These are phyloP conservation scores for Leishmania lainsoni DNA, from an alignment of 208 protist genomes.

Conservation along the genomic window DNA sequence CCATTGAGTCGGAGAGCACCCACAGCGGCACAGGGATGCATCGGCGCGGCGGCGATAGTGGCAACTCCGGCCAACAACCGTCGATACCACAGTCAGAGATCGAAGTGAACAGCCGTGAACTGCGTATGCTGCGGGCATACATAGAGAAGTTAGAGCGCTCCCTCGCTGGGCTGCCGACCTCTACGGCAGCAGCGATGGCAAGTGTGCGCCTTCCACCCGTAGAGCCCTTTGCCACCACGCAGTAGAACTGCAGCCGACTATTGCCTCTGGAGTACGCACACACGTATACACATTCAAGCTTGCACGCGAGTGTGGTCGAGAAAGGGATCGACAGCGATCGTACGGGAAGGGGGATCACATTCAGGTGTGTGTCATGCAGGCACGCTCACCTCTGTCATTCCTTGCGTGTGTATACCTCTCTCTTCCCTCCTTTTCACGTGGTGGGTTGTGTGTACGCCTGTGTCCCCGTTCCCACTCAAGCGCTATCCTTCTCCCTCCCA, in stretches of 20 bases:
- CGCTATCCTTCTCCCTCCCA: too few species aligned
- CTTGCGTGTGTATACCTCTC: background rate
- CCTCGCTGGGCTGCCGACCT: constrained; percentile 27
- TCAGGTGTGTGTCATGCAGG: background rate
- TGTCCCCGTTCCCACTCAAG: too few species aligned
- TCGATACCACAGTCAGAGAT: constrained; percentile 61
- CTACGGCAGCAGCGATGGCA: background rate
- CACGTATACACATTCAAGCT: background rate
- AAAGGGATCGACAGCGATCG: background rate
- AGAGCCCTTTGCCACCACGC: constrained; percentile 2
- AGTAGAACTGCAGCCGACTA: background rate
- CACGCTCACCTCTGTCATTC: background rate
- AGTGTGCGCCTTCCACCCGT: constrained; percentile 16
- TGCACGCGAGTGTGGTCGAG: background rate
- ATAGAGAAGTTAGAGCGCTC: constrained; percentile 78
- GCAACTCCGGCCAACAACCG: constrained; percentile 15
- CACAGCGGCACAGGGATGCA: background rate
- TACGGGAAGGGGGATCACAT: background rate
- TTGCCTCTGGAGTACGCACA: background rate
- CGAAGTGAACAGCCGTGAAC: constrained; percentile 81
- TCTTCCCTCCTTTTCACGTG: background rate
- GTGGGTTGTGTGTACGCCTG: background rate
- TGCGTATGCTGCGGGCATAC: constrained; percentile 75
- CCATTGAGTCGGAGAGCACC: constrained; percentile 16
- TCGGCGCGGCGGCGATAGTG: constrained; percentile 8